Conservation (phyloP, 345 rosid species). For the Rhodamnia argentea region DNA sequence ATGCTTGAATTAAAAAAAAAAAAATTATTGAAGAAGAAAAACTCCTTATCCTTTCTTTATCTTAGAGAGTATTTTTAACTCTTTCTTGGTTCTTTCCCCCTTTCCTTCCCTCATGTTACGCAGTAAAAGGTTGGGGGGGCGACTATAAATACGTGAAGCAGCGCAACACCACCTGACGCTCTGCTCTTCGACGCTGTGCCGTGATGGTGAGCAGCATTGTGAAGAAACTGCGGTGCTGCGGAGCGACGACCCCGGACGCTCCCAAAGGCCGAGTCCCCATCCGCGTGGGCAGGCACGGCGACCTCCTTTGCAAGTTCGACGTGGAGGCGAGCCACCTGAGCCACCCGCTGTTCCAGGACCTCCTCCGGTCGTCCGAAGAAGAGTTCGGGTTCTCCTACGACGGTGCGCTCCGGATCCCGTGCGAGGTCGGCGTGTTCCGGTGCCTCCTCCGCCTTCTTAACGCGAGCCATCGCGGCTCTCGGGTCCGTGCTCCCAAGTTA, state of each 20-base stretch:
- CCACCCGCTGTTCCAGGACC: slow-evolving; percentile 38
- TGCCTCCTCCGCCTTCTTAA: slow-evolving; percentile 31
- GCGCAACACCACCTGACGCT: neutral
- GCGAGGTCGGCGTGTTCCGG: slow-evolving; percentile 33
- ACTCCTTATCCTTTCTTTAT: neutral
- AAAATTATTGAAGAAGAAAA: neutral
- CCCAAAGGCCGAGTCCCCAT: slow-evolving; percentile 35
- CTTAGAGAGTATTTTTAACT: neutral
- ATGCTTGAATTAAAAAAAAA: neutral
- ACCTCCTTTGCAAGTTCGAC: slow-evolving; percentile 22
- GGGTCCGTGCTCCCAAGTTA: slow-evolving; percentile 15
- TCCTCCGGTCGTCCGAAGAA: slow-evolving; percentile 28
- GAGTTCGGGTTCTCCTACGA: slow-evolving; percentile 42
- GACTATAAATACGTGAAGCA: neutral
- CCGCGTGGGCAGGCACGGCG: slow-evolving; percentile 22
- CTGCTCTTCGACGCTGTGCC: neutral
- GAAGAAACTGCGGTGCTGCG: slow-evolving; percentile 39
- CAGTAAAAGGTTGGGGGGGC: neutral
- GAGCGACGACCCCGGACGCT: slow-evolving; percentile 10
- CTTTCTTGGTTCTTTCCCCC: too few relatives aligned
- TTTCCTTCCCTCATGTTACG: neutral
- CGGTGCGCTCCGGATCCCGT: slow-evolving; percentile 38
- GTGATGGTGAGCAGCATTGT: slow-evolving; percentile 8
- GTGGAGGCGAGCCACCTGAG: slow-evolving; percentile 34
- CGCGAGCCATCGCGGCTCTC: slow-evolving; percentile 7